phyloP scores from a whole-genome alignment of 2,329 filamentous ascomycete genomes.

The Colletotrichum sojae region DNA sequence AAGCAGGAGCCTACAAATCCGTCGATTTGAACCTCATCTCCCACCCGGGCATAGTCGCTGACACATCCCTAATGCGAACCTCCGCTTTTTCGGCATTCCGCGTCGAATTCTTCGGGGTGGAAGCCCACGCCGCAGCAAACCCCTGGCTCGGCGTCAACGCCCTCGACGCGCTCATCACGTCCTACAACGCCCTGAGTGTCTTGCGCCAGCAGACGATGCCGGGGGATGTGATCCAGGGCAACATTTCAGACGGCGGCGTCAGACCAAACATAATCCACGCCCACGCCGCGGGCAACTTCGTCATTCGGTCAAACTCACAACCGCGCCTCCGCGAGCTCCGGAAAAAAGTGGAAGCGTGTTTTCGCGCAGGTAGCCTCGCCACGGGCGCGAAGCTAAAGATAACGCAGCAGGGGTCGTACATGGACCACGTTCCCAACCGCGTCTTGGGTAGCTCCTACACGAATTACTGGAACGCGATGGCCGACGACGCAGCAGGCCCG shows the following conservation, averaged over 20 bases:
- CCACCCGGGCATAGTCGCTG: slow-evolving; percentile 58
- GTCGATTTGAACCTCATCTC: slow-evolving; percentile 66
- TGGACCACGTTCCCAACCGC: slow-evolving; percentile 69
- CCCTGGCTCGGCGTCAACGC: slow-evolving; percentile 74
- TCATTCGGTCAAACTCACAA: slow-evolving; percentile 45
- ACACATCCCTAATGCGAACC: slow-evolving; percentile 65
- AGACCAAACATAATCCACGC: slow-evolving; percentile 71
- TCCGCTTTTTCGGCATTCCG: slow-evolving; percentile 64
- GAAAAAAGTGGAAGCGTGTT: slow-evolving; percentile 58
- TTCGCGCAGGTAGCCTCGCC: slow-evolving; percentile 55
- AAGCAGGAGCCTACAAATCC: slow-evolving; percentile 55
- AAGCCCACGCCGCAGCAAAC: slow-evolving; percentile 69
- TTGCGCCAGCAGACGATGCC: slow-evolving; percentile 70
- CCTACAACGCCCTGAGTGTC: slow-evolving; percentile 63
- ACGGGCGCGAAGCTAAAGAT: slow-evolving; percentile 64
- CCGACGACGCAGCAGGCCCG: slow-evolving; percentile 41
- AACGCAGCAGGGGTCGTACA: slow-evolving; percentile 60
- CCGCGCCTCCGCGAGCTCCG: slow-evolving; percentile 55
- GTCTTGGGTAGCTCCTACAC: slow-evolving; percentile 64
- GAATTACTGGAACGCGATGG: slow-evolving; percentile 60
- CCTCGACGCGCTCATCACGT: slow-evolving; percentile 67
- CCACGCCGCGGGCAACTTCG: slow-evolving; percentile 55
- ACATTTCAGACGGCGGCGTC: slow-evolving; percentile 67
- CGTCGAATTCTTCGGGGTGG: slow-evolving; percentile 67
- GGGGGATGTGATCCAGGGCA: slow-evolving; percentile 64